phyloP scores from a whole-genome alignment of 306 rosid genomes.

The Castanea sativa region DNA sequence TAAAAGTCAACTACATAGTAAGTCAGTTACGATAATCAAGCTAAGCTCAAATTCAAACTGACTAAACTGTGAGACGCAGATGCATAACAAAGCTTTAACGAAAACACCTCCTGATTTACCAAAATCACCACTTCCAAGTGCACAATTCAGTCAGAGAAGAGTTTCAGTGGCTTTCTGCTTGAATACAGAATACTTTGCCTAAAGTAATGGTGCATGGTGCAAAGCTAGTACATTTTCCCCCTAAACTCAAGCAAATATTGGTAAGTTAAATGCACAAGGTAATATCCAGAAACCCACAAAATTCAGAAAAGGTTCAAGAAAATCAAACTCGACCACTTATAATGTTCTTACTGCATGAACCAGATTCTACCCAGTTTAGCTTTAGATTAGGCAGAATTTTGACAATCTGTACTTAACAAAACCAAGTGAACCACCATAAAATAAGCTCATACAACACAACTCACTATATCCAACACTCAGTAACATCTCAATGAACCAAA shows the following conservation, averaged over 20 bases:
- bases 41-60: not conserved
- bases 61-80: not conserved
- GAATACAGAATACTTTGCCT: not conserved
- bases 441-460: not conserved
- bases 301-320: not conserved
- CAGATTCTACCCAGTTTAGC: not conserved
- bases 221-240: not conserved
- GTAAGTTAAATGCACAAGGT: not conserved
- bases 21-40: not conserved
- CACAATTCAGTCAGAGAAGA: not conserved
- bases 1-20: not conserved
- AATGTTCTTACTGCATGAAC: not conserved
- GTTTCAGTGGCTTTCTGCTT: not conserved
- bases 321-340: not conserved
- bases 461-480: not conserved
- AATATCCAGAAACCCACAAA: not conserved
- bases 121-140: not conserved
- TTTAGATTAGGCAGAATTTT: not conserved
- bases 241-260: not conserved
- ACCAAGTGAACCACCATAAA: not conserved
- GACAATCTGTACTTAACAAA: not conserved
- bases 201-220: not conserved
- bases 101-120: not conserved
- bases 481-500: not conserved
- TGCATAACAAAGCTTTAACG: no score